Evolutionary conservation across 495 filamentous ascomycete genomes (phyloP).

Genomic region (Hyaloscypha finlandica): DNA sequence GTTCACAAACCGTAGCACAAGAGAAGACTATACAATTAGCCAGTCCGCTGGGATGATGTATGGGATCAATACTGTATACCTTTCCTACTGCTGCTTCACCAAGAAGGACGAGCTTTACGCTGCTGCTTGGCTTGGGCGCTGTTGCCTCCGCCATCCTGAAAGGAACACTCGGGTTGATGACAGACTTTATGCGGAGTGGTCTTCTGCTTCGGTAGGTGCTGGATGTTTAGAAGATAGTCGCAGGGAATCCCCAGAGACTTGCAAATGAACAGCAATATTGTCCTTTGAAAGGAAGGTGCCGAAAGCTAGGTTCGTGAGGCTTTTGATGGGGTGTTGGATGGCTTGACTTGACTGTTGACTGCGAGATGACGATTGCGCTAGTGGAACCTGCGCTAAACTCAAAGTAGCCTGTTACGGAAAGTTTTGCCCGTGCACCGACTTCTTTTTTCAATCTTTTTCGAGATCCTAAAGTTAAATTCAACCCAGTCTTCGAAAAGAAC

Average conservation of each 20-base stretch:
- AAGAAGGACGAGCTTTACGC: slow-evolving; percentile 96
- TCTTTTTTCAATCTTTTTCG: neutral
- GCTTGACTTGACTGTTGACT: neutral
- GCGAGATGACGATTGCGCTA: slow-evolving; percentile 13
- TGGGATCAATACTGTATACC: slow-evolving; percentile 52
- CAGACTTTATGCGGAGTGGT: neutral
- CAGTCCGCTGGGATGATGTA: slow-evolving; percentile 5
- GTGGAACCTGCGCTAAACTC: neutral
- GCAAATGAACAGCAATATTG: neutral
- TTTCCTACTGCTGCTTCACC: slow-evolving; percentile 98
- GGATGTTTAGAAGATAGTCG: neutral
- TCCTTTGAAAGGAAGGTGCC: neutral
- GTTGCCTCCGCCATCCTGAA: slow-evolving; percentile 49
- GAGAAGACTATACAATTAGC: slow-evolving; percentile 70
- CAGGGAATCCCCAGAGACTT: neutral
- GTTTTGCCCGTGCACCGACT: neutral
- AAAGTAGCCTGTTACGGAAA: neutral
- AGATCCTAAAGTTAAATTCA: neutral
- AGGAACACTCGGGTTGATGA: neutral
- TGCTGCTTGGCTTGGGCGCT: slow-evolving; percentile 90
- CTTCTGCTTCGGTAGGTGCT: neutral
- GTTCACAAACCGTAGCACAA: slow-evolving; percentile 98
- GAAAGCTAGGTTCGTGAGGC: slow-evolving; percentile 9
- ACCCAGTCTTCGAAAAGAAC: neutral
- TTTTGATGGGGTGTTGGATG: slow-evolving; percentile 2